Evolutionary conservation across 768 basidiomycete genomes (phyloP).

Genomic region (Mycena latifolia): DNA sequence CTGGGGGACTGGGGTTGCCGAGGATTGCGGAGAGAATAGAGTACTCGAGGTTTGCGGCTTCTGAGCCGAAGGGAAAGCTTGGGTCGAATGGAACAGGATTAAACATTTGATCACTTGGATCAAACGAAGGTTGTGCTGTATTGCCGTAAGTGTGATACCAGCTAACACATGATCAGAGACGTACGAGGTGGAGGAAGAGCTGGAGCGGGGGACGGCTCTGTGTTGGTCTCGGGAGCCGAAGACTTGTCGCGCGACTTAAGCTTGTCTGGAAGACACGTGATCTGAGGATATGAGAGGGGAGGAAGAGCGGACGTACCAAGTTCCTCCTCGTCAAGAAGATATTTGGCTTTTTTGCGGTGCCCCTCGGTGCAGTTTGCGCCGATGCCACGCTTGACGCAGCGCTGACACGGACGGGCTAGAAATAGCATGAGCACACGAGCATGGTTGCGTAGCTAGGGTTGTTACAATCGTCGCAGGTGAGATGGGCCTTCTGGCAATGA

Average conservation of each 20-base stretch:
- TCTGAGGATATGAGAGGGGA: constrained; percentile 33
- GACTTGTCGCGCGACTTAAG: constrained; percentile 59
- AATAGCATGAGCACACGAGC: constrained; percentile 35
- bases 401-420: constrained; percentile 93
- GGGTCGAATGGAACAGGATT: constrained; percentile 69
- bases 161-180: constrained; percentile 1
- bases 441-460: constrained; percentile 48
- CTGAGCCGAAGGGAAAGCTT: constrained; percentile 80
- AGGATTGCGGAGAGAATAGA: constrained; percentile 94
- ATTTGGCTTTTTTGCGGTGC: constrained; percentile 97
- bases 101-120: constrained; percentile 71
- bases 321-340: constrained; percentile 94
- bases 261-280: constrained; percentile 62
- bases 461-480: constrained; percentile 97
- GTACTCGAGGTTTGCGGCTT: constrained; percentile 95
- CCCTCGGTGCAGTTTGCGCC: constrained; percentile 93
- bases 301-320: constrained; percentile 69
- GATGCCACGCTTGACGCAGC: constrained; percentile 95
- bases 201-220: constrained; percentile 41
- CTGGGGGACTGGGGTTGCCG: constrained; percentile 76
- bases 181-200: constrained; percentile 50
- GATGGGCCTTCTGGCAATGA: constrained; percentile 96
- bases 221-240: constrained; percentile 55
- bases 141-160: constrained; percentile 29
- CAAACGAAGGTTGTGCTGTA: constrained; percentile 49